Evolutionary conservation across 108 stramenopile species (phyloP).

Genomic region (Pseudonitzschia delicatissima): DNA sequence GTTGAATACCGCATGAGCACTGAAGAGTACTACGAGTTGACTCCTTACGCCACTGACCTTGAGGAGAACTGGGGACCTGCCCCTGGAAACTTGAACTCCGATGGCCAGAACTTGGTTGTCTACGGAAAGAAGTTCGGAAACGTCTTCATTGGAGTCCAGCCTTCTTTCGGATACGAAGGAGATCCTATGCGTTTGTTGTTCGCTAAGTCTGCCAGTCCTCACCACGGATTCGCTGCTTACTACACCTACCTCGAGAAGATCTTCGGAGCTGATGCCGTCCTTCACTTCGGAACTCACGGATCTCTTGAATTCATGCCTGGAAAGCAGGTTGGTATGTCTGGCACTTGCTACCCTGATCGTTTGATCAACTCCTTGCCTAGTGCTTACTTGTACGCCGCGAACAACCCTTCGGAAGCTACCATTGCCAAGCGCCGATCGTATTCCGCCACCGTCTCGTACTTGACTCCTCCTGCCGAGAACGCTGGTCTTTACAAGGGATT

Average conservation of each 20-base stretch:
- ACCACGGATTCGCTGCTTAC: constrained; percentile 98
- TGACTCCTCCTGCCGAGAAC: constrained; percentile 96
- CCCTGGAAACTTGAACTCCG: constrained; percentile 95
- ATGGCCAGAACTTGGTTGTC: constrained; percentile 93
- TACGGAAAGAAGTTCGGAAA: constrained; percentile 96
- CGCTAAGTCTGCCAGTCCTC: constrained; percentile 96
- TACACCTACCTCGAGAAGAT: constrained; percentile 97
- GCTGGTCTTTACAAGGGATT: constrained; percentile 97
- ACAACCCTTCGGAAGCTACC: constrained; percentile 97
- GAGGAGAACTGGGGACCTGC: constrained; percentile 98
- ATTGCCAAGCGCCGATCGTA: constrained; percentile 97
- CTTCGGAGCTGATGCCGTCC: constrained; percentile 93
- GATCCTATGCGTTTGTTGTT: constrained; percentile 92
- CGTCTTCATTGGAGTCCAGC: constrained; percentile 95
- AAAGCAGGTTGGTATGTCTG: constrained; percentile 98
- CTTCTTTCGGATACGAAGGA: constrained; percentile 96
- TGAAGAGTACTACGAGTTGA: constrained; percentile 92
- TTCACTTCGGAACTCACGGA: constrained; percentile 97
- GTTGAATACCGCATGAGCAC: constrained; percentile 96
- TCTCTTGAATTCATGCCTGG: constrained; percentile 97
- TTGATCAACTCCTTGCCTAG: constrained; percentile 94
- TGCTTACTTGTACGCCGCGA: constrained; percentile 95
- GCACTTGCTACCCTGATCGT: constrained; percentile 96
- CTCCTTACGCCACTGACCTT: constrained; percentile 90
- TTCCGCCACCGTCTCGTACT: constrained; percentile 95